A percentile compares a stretch with the other conserved stretches of the same genome.
These are phyloP conservation scores for Lotus japonicus DNA, from an alignment of 306 rosid species.

Conservation along the genomic window DNA sequence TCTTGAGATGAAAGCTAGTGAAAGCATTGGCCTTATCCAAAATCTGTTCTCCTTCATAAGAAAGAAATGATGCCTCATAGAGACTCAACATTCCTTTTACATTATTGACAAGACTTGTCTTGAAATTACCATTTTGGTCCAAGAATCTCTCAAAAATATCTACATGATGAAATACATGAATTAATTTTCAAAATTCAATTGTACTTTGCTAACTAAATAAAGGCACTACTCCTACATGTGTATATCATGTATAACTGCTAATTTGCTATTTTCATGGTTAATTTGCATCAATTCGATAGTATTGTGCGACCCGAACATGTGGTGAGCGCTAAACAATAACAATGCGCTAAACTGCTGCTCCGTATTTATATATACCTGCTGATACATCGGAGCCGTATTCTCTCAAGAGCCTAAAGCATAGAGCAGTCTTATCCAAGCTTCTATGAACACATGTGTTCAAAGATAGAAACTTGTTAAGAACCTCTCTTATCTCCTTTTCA, in stretches of 20 bases:
- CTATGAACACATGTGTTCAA: neutral
- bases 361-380: constrained; percentile 25
- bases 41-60: constrained; percentile 40
- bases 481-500: constrained; percentile 29
- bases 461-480: constrained; percentile 13
- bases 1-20: constrained; percentile 21
- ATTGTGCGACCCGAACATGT: too few relatives aligned
- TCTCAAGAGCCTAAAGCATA: constrained; percentile 47
- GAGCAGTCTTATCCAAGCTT: constrained; percentile 29
- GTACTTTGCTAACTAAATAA: too few relatives aligned
- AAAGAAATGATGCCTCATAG: constrained; percentile 45
- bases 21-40: constrained; percentile 49
- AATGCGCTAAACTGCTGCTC: too few relatives aligned
- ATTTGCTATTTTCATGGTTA: too few relatives aligned
- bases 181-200: neutral
- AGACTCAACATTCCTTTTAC: constrained; percentile 47
- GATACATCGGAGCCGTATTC: constrained; percentile 32
- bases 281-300: too few relatives aligned
- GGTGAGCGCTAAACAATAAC: too few relatives aligned
- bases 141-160: constrained; percentile 42
- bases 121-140: constrained; percentile 12
- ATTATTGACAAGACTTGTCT: constrained; percentile 8
- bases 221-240: too few relatives aligned
- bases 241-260: too few relatives aligned
- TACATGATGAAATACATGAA: neutral